Percentiles rank a stretch among this genome's conserved stretches.
phyloP scores from a whole-genome alignment of 148 eudicot species.

The Arbutus unedo region DNA sequence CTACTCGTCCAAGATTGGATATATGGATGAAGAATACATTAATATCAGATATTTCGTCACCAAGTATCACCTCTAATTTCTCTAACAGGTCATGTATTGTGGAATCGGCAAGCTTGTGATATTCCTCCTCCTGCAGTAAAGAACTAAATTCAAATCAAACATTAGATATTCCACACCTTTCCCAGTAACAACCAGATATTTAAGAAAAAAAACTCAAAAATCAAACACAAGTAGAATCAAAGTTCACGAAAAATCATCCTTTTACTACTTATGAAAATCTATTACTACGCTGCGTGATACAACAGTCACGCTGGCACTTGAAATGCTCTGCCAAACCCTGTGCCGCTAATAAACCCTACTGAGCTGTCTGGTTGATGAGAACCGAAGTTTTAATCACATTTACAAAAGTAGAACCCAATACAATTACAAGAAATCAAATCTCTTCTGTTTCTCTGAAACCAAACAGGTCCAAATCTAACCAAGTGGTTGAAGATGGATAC shows the following conservation, averaged over 20 bases:
- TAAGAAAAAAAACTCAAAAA: not conserved
- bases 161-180: constrained; percentile 22
- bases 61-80: constrained; percentile 67
- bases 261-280: not conserved
- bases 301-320: not conserved
- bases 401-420: no score
- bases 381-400: not conserved
- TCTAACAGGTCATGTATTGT: constrained; percentile 84
- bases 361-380: not conserved
- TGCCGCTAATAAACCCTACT: no score
- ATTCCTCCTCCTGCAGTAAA: constrained; percentile 80
- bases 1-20: not conserved
- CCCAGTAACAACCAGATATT: not conserved
- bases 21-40: not conserved
- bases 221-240: not conserved
- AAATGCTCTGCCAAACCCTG: no score
- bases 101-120: constrained; percentile 72
- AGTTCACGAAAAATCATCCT: not conserved
- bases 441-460: no score
- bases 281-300: not conserved
- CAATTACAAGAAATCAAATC: no score
- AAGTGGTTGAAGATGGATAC: not conserved
- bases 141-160: constrained; percentile 57
- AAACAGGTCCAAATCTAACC: no score
- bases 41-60: not conserved